Base-by-base conservation (phyloP, 2,329 filamentous ascomycete genomes). In the Arthroderma sp. region DNA sequence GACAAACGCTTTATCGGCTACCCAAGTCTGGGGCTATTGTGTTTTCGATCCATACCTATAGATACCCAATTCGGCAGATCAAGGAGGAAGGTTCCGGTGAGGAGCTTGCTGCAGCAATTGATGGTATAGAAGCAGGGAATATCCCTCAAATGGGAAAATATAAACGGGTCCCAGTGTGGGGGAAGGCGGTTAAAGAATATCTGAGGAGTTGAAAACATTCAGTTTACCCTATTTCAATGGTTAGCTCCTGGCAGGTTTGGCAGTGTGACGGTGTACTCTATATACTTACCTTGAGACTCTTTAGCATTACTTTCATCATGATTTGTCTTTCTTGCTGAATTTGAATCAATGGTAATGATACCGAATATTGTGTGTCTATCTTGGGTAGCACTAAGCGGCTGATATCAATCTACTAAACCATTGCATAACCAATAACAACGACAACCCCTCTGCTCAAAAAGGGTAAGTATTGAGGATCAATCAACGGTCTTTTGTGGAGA, bases 41-140 rank as follows among this genome's bases (percentile, higher is more conserved):
- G 0, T 85, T 85, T 68, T 75, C 73, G 0, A 81, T 84, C 66
- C 82, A 84, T 67, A 85, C 82, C 15, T 85, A 83, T 66, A 70
- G 76, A 58, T 84, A 85, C 66, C 74, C 75, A 1, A 66, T 85
- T 6, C 62, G 63, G 39, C 73, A 81, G 54, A 69, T 85, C 49
- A 81, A 79, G 63, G 74, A 75, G 3, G 81, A 84, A 59, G 81
- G 81, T 0, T 65, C 68, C 3, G 81, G 77, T 0, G 76, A 78
- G 63, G 75, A 75, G 6, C 64, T 85, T 55, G 79, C 77, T 0
- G 62, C 68, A 37, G 82, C 82, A 1, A 81, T 84, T 65, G 81
- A 85, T 58, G 82, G 82, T 0, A 64, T 85, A 63, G 74, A 71
- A 37, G 68, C 66, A 54, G 82, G 82, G 0, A 83, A 71, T 72